Evolutionary conservation across 495 filamentous ascomycete species (phyloP).

Genomic region (Trichocladium antarcticum): DNA sequence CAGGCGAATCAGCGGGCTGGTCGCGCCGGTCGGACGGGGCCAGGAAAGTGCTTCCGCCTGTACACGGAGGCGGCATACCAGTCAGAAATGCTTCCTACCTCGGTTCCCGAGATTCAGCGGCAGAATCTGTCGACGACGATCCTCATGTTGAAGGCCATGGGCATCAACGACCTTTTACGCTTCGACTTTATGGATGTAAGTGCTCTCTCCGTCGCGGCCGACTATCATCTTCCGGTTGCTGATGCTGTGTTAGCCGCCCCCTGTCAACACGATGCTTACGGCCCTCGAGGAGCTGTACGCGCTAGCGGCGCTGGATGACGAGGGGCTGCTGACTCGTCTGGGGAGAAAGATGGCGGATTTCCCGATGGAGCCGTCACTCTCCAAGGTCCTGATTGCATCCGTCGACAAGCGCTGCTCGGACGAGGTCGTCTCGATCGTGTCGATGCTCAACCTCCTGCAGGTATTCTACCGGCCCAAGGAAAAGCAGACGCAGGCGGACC

Average conservation of each 20-base stretch:
- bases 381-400: conserved; percentile 80
- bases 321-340: conserved; percentile 84
- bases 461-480: conserved; percentile 95
- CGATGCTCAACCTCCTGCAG: conserved; percentile 77
- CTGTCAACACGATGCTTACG: conserved; percentile 94
- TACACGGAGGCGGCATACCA: conserved; percentile 96
- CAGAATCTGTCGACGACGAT: conserved; percentile 93
- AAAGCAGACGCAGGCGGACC: conserved; percentile 89
- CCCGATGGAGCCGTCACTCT: conserved; percentile 76
- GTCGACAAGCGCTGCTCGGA: conserved; percentile 84
- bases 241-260: conserved; percentile 44
- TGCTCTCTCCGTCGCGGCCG: neutral
- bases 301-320: conserved; percentile 83
- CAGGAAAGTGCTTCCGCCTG: conserved; percentile 89
- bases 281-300: conserved; percentile 93
- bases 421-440: conserved; percentile 87
- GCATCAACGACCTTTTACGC: conserved; percentile 92
- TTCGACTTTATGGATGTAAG: conserved; percentile 94
- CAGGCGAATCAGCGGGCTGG: conserved; percentile 93
- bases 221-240: neutral
- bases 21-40: conserved; percentile 85
- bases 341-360: conserved; percentile 98
- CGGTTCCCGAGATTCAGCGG: conserved; percentile 92
- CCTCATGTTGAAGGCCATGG: conserved; percentile 98
- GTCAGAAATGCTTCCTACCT: conserved; percentile 92